Percentiles rank a stretch among this genome's conserved stretches.
These are phyloP conservation scores for Sporothrix sp. DNA, from an alignment of 2,329 filamentous ascomycete genomes.

Conservation along the genomic window DNA sequence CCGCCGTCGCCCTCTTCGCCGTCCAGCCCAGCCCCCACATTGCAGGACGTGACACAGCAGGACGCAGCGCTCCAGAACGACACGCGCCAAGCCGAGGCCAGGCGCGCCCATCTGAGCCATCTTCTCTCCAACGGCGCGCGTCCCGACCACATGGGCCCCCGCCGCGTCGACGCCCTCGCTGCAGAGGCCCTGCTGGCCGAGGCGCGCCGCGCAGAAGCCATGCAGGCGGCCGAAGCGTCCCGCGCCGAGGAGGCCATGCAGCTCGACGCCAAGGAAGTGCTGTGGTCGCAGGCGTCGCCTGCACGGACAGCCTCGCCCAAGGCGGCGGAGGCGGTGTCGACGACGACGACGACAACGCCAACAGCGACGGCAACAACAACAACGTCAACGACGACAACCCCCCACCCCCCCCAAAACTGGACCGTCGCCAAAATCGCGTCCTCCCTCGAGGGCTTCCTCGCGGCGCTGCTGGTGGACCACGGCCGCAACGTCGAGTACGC, in stretches of 20 bases:
- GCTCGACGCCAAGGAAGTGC: not conserved
- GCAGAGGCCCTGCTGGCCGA: not conserved
- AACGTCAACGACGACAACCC: not conserved
- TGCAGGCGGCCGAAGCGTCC: not conserved
- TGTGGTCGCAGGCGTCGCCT: not conserved
- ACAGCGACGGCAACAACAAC: too few species aligned
- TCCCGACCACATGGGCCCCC: too few species aligned
- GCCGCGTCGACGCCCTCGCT: not conserved
- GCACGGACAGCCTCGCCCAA: too few species aligned
- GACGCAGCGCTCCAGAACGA: not conserved
- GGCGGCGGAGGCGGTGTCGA: too few species aligned
- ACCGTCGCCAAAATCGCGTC: conserved; percentile 34
- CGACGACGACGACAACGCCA: too few species aligned
- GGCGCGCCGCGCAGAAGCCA: not conserved
- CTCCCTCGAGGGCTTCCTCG: conserved; percentile 30
- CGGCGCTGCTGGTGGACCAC: conserved; percentile 37
- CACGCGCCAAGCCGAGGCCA: not conserved
- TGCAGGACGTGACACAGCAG: conserved; percentile 2
- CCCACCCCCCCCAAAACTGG: conserved; percentile 29
- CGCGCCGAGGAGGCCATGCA: not conserved
- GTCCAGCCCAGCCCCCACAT: not conserved
- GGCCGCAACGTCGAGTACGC: conserved; percentile 35
- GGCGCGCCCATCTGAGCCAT: too few species aligned
- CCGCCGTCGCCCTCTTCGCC: not conserved
- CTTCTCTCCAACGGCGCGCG: too few species aligned